A percentile compares a stretch with the other conserved stretches of the same genome.
phyloP scores from a whole-genome alignment of 345 rosid species.

The Carallia brachiata region DNA sequence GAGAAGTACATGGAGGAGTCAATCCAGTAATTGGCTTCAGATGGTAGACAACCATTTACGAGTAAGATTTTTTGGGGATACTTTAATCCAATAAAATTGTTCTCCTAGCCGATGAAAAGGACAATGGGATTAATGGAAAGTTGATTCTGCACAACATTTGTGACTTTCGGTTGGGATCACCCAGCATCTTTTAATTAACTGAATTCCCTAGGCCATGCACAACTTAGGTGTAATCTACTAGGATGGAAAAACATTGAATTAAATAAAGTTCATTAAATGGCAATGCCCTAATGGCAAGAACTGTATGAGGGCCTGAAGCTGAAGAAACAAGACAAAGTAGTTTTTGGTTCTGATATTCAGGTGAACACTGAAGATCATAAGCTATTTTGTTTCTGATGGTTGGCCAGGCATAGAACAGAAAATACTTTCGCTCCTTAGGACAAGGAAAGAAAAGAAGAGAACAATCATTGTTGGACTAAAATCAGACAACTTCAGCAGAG shows the following conservation, averaged over 20 bases:
- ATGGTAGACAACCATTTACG: too few relatives aligned
- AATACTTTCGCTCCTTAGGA: slow-evolving; percentile 10
- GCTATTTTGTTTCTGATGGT: too few relatives aligned
- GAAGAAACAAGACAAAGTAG: neutral
- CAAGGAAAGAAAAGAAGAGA: slow-evolving; percentile 23
- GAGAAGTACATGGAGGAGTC: too few relatives aligned
- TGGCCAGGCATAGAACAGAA: slow-evolving; percentile 5
- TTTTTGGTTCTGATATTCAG: slow-evolving; percentile 16
- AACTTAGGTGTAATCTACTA: neutral
- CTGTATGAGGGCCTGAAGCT: neutral
- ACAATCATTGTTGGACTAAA: slow-evolving; percentile 35
- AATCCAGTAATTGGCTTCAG: too few relatives aligned
- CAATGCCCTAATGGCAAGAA: neutral
- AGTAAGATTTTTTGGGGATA: too few relatives aligned
- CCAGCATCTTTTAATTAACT: neutral
- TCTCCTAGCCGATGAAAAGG: too few relatives aligned
- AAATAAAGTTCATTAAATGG: neutral
- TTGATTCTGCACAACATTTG: neutral
- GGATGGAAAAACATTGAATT: neutral
- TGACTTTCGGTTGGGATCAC: neutral
- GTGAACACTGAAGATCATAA: slow-evolving; percentile 7
- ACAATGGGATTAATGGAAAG: neutral
- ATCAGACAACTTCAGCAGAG: slow-evolving; percentile 34
- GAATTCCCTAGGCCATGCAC: neutral
- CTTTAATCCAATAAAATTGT: too few relatives aligned